phyloP scores from a whole-genome alignment of 2,329 filamentous ascomycete genomes.

The Myrmaecium sp. region DNA sequence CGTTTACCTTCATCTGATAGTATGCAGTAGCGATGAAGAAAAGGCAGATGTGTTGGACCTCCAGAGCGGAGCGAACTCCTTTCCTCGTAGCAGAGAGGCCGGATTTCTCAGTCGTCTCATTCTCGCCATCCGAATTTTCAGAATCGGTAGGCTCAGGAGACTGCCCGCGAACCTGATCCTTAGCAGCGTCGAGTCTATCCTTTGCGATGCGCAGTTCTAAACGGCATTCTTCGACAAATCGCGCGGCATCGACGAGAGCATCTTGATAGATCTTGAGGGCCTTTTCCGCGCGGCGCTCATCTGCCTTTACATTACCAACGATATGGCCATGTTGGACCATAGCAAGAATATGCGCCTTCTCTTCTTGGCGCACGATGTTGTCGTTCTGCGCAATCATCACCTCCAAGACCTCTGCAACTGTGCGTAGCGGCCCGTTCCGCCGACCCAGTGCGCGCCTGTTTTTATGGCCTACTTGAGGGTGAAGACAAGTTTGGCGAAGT shows the following conservation, averaged over 20 bases:
- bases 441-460: conserved; percentile 46
- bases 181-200: conserved; percentile 14
- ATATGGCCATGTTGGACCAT: conserved; percentile 60
- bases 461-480: conserved; percentile 61
- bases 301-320: conserved; percentile 52
- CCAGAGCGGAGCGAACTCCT: conserved; percentile 54
- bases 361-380: conserved; percentile 44
- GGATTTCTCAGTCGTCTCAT: conserved; percentile 17
- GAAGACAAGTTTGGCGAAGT: conserved; percentile 67
- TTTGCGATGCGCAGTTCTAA: conserved; percentile 39
- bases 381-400: conserved; percentile 85
- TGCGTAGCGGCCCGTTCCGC: conserved; percentile 52
- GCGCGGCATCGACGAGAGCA: conserved; percentile 22
- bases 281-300: conserved; percentile 35
- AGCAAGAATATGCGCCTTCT: conserved; percentile 46
- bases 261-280: conserved; percentile 55
- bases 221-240: conserved; percentile 46
- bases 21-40: conserved; percentile 77
- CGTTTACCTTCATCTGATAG: conserved; percentile 65
- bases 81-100: conserved; percentile 41
- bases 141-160: conserved; percentile 13
- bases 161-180: conserved; percentile 5
- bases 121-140: conserved; percentile 18
- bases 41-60: conserved; percentile 62
- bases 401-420: conserved; percentile 71